These are phyloP conservation scores for Zopfia rhizophila DNA, from an alignment of 2,329 filamentous ascomycete genomes.

Conservation along the genomic window DNA sequence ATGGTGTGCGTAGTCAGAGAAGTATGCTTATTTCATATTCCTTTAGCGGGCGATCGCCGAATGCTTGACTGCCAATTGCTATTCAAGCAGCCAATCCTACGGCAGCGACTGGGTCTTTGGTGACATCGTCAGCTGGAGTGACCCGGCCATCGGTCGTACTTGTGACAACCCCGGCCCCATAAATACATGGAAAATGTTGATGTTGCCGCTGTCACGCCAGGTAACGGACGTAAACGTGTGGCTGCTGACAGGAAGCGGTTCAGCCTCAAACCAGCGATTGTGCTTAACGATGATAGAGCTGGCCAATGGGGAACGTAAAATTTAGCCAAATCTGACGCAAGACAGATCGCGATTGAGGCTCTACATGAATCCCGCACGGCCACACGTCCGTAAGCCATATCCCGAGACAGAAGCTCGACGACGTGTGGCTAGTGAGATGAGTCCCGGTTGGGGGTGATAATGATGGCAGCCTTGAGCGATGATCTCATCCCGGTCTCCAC, in stretches of 20 bases:
- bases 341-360: constrained; percentile 9
- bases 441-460: neutral
- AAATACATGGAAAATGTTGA: neutral
- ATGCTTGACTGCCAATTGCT: constrained; percentile 26
- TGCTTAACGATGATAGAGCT: too few relatives aligned
- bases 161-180: neutral
- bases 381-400: constrained; percentile 1
- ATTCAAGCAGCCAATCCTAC: constrained; percentile 17
- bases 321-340: neutral
- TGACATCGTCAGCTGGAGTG: constrained; percentile 12
- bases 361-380: neutral
- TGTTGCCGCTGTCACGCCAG: constrained; percentile 1
- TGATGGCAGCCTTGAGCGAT: constrained; percentile 8
- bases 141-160: constrained; percentile 8
- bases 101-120: neutral
- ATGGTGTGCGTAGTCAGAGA: constrained; percentile 21
- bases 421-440: constrained; percentile 7
- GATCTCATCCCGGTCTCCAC: too few relatives aligned
- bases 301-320: neutral
- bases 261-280: constrained; percentile 1
- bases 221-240: neutral
- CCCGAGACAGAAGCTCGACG: constrained; percentile 9
- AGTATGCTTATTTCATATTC: constrained; percentile 28
- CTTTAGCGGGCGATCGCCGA: constrained; percentile 31
- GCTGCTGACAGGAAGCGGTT: neutral